These are phyloP conservation scores for Hypoxylon cercidicola DNA, from an alignment of 495 filamentous ascomycete genomes.

Conservation along the genomic window DNA sequence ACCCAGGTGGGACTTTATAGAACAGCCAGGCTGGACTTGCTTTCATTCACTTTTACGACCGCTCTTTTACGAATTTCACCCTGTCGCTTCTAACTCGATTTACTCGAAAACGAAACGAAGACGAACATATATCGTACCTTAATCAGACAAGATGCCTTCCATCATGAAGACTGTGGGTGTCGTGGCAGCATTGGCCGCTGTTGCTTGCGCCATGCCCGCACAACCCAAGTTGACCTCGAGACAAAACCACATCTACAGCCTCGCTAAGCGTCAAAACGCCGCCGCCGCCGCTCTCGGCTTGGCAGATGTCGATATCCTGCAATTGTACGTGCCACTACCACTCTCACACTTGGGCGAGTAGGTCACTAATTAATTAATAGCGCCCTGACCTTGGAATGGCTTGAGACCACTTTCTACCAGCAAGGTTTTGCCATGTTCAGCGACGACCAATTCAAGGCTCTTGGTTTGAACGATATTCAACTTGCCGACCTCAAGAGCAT, in stretches of 20 bases:
- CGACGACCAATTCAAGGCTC: conserved; percentile 64
- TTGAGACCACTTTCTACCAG: conserved; percentile 70
- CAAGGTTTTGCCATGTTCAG: conserved; percentile 70
- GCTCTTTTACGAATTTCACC: conserved; percentile 25
- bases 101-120: conserved; percentile 42
- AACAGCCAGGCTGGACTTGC: conserved; percentile 60
- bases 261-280: conserved; percentile 63
- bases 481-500: conserved; percentile 62
- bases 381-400: conserved; percentile 72
- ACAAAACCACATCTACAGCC: conserved; percentile 56
- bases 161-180: conserved; percentile 53
- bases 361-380: conserved; percentile 47
- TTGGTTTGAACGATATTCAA: conserved; percentile 61
- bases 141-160: conserved; percentile 58
- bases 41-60: conserved; percentile 38
- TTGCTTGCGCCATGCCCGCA: conserved; percentile 57
- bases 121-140: conserved; percentile 37
- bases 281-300: conserved; percentile 63
- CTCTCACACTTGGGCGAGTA: conserved; percentile 2
- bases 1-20: conserved; percentile 54
- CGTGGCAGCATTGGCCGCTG: conserved; percentile 57
- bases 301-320: conserved; percentile 72
- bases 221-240: conserved; percentile 54
- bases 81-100: conserved; percentile 27
- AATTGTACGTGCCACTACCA: conserved; percentile 66